These are phyloP conservation scores for Conoideocrella luteorostrata DNA, from an alignment of 2,329 filamentous ascomycete species.

Conservation along the genomic window DNA sequence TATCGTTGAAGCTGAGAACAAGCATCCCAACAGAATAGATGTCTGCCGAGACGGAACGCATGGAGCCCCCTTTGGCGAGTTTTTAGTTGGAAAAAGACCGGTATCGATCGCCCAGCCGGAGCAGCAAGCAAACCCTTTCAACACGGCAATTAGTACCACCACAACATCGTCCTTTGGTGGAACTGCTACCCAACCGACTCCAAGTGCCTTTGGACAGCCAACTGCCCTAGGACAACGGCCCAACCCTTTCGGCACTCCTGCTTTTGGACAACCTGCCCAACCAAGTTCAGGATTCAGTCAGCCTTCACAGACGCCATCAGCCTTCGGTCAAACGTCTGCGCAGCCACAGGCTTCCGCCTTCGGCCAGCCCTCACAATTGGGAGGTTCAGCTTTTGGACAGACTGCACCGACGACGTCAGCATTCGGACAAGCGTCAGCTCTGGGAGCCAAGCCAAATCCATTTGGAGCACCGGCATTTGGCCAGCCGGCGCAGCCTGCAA, in stretches of 20 bases:
- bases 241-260: conserved; percentile 27
- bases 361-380: conserved; percentile 34
- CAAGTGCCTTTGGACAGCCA: conserved; percentile 34
- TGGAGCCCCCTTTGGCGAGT: conserved; percentile 39
- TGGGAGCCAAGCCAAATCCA: conserved; percentile 26
- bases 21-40: conserved; percentile 70
- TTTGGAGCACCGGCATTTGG: conserved; percentile 28
- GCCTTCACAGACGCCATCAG: conserved; percentile 19
- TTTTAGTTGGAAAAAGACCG: conserved; percentile 32
- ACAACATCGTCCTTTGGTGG: conserved; percentile 25
- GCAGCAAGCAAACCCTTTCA: conserved; percentile 37
- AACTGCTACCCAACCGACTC: conserved; percentile 11
- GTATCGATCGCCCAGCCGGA: conserved; percentile 19
- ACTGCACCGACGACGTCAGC: conserved; percentile 23
- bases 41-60: conserved; percentile 44
- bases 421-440: conserved; percentile 35
- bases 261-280: conserved; percentile 30
- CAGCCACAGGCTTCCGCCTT: conserved; percentile 25
- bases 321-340: conserved; percentile 36
- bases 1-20: conserved; percentile 57
- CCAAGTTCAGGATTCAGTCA: conserved; percentile 21
- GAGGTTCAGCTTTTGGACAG: conserved; percentile 35
- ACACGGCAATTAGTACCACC: conserved; percentile 15
- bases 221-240: conserved; percentile 24
- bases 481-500: conserved; percentile 26